These are phyloP conservation scores for Phytophthora brassicae DNA, from an alignment of 352 stramenopile genomes.

Conservation along the genomic window DNA sequence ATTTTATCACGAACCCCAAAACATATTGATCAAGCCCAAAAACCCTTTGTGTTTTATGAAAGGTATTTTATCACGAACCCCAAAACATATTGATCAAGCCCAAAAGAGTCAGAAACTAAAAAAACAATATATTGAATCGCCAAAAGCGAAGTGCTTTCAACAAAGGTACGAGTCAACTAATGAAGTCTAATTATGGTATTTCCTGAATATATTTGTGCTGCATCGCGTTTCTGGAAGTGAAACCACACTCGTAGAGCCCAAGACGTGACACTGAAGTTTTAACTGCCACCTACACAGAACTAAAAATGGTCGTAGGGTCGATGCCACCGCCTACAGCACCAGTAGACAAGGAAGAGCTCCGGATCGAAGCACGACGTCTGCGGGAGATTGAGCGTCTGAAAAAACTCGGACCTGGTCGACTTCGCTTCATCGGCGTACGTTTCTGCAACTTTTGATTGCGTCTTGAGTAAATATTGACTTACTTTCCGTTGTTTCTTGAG, in stretches of 20 bases:
- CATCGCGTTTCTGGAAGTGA: constrained; percentile 23
- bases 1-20: constrained; percentile 36
- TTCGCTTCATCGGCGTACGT: constrained; percentile 70
- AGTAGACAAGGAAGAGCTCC: constrained; percentile 45
- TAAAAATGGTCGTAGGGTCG: constrained; percentile 26
- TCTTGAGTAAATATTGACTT: background rate
- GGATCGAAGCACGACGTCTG: constrained; percentile 56
- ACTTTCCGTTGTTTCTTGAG: background rate
- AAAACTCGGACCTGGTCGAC: constrained; percentile 61
- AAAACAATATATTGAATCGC: constrained; percentile 32
- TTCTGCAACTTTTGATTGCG: background rate
- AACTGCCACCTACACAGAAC: background rate
- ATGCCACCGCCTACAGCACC: constrained; percentile 30
- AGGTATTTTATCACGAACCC: constrained; percentile 38
- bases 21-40: constrained; percentile 13
- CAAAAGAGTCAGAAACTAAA: constrained; percentile 18
- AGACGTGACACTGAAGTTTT: background rate
- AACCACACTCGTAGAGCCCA: constrained; percentile 9
- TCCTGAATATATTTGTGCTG: constrained; percentile 22
- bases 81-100: constrained; percentile 19
- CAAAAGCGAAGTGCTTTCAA: constrained; percentile 12
- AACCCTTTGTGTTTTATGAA: constrained; percentile 30
- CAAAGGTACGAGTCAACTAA: too few relatives aligned
- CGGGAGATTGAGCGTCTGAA: constrained; percentile 70
- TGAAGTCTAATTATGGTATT: constrained; percentile 10